Evolutionary conservation across 257 asterid species (phyloP), one percentile per base, ranked within the genome.

Genomic region (Solanum gracilifrons): DNA sequence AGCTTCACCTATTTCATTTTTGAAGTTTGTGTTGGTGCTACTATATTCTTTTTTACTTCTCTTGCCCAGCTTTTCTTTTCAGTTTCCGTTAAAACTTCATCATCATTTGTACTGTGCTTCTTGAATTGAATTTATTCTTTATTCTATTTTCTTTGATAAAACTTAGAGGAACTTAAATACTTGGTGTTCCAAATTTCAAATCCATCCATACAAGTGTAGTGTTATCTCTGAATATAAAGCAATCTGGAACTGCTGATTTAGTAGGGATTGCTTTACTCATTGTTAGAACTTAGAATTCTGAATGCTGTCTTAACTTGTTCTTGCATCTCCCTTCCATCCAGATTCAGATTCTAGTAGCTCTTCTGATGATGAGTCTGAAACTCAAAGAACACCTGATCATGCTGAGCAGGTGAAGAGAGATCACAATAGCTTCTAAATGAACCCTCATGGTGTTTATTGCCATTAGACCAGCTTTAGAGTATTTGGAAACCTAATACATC

Each of bases 331-430:
- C 27, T 60, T 75, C 87, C 46, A 31, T 89, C 90, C 91, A 94
- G 97, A 94, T 85, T 90, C 93, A 6, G 94, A 87, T 51, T 91
- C 89, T 32, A 79, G 76, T 23, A 71, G 87, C 27, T 87, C 86
- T 36, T 91, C 94, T 32, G 93, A 89, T 86, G 87, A 92, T 85
- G 96, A 92, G 71, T 92, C 93, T 79, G 94, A 89, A 84, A 87
- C 90, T 90, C 90, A 90, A 71, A 92, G 90, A 85, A 91, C 87
- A 88, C 90, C 88, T 87, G 82, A 87, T 64, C 91, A 89, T 58
- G 86, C 55, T 58, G 89, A 89, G 90, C 91, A 79, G 85, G 82
- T 68, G 74, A 88, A 89, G 93, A 93, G 92, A 86, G 85, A 55
- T 48, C 68, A 31, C 16, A 46, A 35, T 82, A 82, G 41, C 58